Percentiles rank a stretch among this genome's conserved stretches.
Conservation (phyloP, 345 rosid genomes). For the Reutealis trisperma region DNA sequence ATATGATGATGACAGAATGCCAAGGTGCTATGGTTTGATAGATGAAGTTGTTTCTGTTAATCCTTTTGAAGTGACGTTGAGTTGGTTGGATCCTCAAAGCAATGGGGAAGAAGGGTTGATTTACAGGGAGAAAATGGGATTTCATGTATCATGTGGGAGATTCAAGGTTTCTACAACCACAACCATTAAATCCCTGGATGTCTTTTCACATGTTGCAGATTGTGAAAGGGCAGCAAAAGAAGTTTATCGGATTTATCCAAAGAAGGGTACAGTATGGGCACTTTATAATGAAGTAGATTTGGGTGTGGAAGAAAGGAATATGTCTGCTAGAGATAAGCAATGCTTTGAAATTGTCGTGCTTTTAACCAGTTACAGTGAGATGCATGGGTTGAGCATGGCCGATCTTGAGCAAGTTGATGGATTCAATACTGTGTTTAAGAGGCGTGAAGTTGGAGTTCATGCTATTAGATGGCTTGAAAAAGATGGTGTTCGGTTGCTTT, state of each 20-base stretch:
- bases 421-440: slow-evolving; percentile 57
- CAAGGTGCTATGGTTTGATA: slow-evolving; percentile 75
- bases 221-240: slow-evolving; percentile 82
- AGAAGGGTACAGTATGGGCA: slow-evolving; percentile 90
- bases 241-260: slow-evolving; percentile 75
- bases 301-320: slow-evolving; percentile 37
- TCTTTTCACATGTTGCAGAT: slow-evolving; percentile 68
- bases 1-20: slow-evolving; percentile 65
- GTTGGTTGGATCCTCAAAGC: slow-evolving; percentile 63
- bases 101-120: slow-evolving; percentile 47
- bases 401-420: slow-evolving; percentile 81
- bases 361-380: slow-evolving; percentile 66
- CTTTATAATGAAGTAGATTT: slow-evolving; percentile 44
- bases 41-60: slow-evolving; percentile 65
- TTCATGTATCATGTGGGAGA: slow-evolving; percentile 62
- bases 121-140: slow-evolving; percentile 45
- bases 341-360: slow-evolving; percentile 55
- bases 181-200: slow-evolving; percentile 44
- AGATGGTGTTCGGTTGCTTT: slow-evolving; percentile 52
- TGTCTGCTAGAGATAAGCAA: slow-evolving; percentile 27
- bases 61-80: slow-evolving; percentile 72
- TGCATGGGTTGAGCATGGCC: slow-evolving; percentile 74
- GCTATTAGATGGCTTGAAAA: slow-evolving; percentile 66
- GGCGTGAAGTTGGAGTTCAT: slow-evolving; percentile 64
- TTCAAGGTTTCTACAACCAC: slow-evolving; percentile 54